Base-by-base conservation (phyloP, 495 filamentous ascomycete species). In the Aspergillus haitiensis region DNA sequence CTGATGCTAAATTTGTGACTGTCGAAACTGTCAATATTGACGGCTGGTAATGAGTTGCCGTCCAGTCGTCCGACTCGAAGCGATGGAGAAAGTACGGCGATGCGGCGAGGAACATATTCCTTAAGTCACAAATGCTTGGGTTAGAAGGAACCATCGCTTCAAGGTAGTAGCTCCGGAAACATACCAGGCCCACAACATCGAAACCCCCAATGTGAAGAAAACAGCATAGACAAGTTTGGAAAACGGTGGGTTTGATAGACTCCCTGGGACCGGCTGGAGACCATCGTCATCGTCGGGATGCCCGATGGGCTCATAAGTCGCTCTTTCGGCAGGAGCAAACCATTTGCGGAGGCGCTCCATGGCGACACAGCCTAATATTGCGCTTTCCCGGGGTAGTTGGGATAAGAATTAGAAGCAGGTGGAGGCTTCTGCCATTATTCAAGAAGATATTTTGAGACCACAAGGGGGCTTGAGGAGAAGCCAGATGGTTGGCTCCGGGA, bases 41-140 rank as follows among this genome's bases (percentile, higher is more conserved):
- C 4, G 92, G 85, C 67, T 97, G 92, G 73, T 95, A 98, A 78
- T 92, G 86, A 13, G 78, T 74, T 16, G 87, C 81, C 54, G 93
- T 86, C 79, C 84, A 88, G 46, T 85, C 77, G 67, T 86, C 79
- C 42, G 81, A 82, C 44, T 78, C 71, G 70, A 99, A 96, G 58
- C 95, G 92, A 52, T 73, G 78, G 67, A 93, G 86, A 79, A 99
- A 96, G 78, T 96, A 97, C 7, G 93, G 90, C 11, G 90, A 90
- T 8, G 93, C 92, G 15, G 95, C 94, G 60, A 99, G 84, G 77
- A 98, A 97, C 93, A 97, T 97, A 78, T 97, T 98, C 93, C 93
- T 57, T 46, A 55, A 51, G 37, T 35, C 16, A 35, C 4, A 58
- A n/a, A 10, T 4, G 37, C n/a, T 21, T 40, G 3, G 9, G 49